Evolutionary conservation across 176 grass and related monocot genomes (phyloP).

Genomic region (Cymbopogon citratus): DNA sequence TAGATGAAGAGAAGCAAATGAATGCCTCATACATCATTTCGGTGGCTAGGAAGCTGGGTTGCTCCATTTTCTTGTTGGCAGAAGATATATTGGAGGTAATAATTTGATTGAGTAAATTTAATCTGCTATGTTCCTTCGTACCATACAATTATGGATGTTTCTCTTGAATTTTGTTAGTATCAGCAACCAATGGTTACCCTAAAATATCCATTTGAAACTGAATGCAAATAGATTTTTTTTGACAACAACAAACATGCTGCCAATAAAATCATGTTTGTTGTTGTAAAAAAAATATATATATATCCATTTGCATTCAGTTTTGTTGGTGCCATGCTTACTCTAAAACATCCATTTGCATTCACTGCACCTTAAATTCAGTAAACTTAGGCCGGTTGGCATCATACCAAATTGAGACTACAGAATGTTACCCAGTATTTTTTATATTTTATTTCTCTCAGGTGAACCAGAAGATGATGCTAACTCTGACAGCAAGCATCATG

Average conservation of each 20-base stretch:
- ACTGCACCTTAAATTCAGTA: neutral
- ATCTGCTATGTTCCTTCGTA: neutral
- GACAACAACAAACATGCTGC: too few species aligned
- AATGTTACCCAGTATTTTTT: neutral
- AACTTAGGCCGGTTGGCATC: neutral
- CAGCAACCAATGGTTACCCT: neutral
- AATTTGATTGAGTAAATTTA: neutral
- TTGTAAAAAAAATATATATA: too few species aligned
- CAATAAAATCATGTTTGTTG: too few species aligned
- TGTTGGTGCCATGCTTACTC: neutral
- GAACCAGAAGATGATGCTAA: slow-evolving; percentile 97
- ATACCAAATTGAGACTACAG: neutral
- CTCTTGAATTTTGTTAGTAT: neutral
- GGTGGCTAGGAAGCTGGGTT: slow-evolving; percentile 93
- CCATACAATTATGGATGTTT: neutral
- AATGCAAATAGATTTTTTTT: too few species aligned
- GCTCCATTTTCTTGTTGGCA: slow-evolving; percentile 91
- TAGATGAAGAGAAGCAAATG: slow-evolving; percentile 98
- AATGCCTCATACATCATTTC: slow-evolving; percentile 98
- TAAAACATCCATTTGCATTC: neutral
- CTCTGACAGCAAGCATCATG: slow-evolving; percentile 95
- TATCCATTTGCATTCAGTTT: neutral
- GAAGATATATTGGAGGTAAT: slow-evolving; percentile 94
- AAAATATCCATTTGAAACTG: neutral
- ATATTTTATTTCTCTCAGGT: slow-evolving; percentile 43